Percentiles rank a stretch among this genome's conserved stretches.
phyloP scores from a whole-genome alignment of 257 asterid genomes.

The Fraxinus anomala region DNA sequence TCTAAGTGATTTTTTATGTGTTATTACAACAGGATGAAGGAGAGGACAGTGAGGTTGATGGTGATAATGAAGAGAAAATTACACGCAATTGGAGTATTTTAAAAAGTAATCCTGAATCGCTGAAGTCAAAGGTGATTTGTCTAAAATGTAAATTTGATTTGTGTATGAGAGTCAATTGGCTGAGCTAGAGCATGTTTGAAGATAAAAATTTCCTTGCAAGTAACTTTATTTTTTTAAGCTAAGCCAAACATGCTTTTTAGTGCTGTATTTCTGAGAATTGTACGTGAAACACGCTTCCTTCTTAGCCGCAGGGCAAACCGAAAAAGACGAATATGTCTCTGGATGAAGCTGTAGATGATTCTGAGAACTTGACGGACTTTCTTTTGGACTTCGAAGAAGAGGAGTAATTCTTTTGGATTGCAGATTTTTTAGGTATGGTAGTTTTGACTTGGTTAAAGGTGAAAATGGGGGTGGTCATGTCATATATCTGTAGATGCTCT shows the following conservation, averaged over 20 bases:
- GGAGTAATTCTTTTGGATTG: not conserved
- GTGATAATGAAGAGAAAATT: constrained; percentile 53
- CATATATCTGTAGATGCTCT: no score
- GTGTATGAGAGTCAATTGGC: not conserved
- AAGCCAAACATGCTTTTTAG: constrained; percentile 4
- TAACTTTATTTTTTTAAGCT: not conserved
- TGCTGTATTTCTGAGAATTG: not conserved
- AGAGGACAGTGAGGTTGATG: constrained; percentile 75
- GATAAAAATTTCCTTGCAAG: not conserved
- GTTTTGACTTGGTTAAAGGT: not conserved
- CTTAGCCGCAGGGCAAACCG: constrained; percentile 54
- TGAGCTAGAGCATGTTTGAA: not conserved
- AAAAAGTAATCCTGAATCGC: constrained; percentile 61
- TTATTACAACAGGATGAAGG: constrained; percentile 63
- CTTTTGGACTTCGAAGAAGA: constrained; percentile 59
- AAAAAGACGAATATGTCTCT: constrained; percentile 62
- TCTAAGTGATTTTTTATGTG: constrained; percentile 16
- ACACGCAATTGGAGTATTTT: constrained; percentile 79
- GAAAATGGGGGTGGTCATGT: not conserved
- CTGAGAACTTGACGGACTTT: constrained; percentile 90
- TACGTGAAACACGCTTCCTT: not conserved
- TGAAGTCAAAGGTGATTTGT: constrained; percentile 65
- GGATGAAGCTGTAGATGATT: constrained; percentile 86
- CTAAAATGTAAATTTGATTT: not conserved
- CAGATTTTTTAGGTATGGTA: not conserved